A percentile compares a stretch with the other conserved stretches of the same genome.
Conservation (phyloP, 139 green algal genomes). For the Haematococcus lacustris region DNA sequence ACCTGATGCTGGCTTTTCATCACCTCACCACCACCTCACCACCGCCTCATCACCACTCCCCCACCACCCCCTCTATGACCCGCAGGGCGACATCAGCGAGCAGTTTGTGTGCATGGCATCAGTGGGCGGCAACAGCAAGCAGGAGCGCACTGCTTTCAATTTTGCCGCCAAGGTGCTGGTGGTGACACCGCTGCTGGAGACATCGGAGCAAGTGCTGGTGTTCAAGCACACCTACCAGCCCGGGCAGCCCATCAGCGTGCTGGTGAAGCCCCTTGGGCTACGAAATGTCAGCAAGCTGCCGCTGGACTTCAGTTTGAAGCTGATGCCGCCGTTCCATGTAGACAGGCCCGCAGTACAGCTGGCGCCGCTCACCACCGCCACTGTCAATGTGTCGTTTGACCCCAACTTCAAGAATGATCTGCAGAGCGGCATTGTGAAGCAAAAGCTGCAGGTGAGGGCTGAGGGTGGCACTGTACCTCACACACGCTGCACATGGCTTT, state of each 20-base stretch:
- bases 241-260: slow-evolving; percentile 15
- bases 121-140: slow-evolving; percentile 14
- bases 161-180: slow-evolving; percentile 34
- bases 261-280: slow-evolving; percentile 26
- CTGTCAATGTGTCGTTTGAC: slow-evolving; percentile 57
- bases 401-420: slow-evolving; percentile 33
- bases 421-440: slow-evolving; percentile 23
- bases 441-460: slow-evolving; percentile 48
- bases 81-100: slow-evolving; percentile 31
- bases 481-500: no score
- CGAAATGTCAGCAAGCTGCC: slow-evolving; percentile 60
- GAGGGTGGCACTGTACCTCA: no score
- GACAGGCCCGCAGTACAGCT: slow-evolving; percentile 39
- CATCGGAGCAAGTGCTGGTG: slow-evolving; percentile 40
- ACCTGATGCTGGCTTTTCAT: no score
- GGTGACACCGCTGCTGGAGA: slow-evolving; percentile 55
- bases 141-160: slow-evolving; percentile 30
- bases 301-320: slow-evolving; percentile 44
- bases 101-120: slow-evolving; percentile 44
- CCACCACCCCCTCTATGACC: not conserved
- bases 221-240: slow-evolving; percentile 54
- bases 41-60: no score
- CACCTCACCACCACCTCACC: no score
- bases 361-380: slow-evolving; percentile 38
- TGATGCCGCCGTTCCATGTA: slow-evolving; percentile 51